Conservation (phyloP, 2,329 filamentous ascomycete species). For the Lasiodiplodia sp. region DNA sequence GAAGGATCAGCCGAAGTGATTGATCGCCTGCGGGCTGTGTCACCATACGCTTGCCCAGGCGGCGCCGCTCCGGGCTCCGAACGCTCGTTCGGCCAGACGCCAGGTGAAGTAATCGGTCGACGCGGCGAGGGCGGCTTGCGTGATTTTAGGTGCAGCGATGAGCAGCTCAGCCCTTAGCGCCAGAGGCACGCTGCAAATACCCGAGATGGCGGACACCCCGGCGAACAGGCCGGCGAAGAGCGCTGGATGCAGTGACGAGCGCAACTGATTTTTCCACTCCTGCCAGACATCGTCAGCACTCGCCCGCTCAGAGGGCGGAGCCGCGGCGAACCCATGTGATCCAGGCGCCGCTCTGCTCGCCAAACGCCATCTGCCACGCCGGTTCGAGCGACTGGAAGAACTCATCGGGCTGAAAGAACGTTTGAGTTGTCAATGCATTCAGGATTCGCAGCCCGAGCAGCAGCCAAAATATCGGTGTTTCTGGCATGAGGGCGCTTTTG, state of each 20-base stretch:
- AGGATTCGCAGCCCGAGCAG: constrained; percentile 75
- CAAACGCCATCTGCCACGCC: constrained; percentile 89
- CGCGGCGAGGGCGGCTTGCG: constrained; percentile 81
- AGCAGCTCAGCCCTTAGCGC: constrained; percentile 70
- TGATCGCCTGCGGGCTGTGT: constrained; percentile 15
- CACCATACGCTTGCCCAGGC: constrained; percentile 73
- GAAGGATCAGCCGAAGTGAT: constrained; percentile 27
- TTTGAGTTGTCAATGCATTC: constrained; percentile 79
- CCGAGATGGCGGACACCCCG: constrained; percentile 64
- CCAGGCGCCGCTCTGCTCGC: constrained; percentile 79
- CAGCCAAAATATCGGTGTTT: constrained; percentile 32
- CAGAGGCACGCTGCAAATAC: constrained; percentile 61
- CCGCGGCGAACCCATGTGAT: constrained; percentile 80
- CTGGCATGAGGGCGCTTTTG: constrained; percentile 28
- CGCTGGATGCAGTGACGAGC: constrained; percentile 89
- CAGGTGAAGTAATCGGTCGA: constrained; percentile 86
- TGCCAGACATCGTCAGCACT: constrained; percentile 48
- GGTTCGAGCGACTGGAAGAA: constrained; percentile 96
- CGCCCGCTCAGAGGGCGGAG: background rate
- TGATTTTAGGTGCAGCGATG: constrained; percentile 73
- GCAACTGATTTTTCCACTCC: constrained; percentile 91
- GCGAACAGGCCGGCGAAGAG: constrained; percentile 82
- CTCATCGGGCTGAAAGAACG: constrained; percentile 98
- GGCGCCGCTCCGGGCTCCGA: constrained; percentile 68
- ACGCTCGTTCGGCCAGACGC: constrained; percentile 77